Conservation (phyloP, 176 grass and related monocot genomes). For the Pontederia crassipes region DNA sequence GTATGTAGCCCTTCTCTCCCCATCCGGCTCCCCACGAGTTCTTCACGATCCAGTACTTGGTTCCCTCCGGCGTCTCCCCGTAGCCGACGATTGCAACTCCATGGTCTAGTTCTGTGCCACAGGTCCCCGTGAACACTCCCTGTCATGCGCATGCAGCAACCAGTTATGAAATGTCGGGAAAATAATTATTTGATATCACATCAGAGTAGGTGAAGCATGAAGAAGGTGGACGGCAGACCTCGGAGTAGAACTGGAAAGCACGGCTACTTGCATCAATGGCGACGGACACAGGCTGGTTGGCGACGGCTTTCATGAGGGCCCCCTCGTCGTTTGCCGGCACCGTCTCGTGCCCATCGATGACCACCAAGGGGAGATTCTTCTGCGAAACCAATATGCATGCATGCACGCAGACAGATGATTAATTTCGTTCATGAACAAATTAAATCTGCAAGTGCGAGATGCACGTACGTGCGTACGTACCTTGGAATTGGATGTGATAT, state of each 20-base stretch:
- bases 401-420: not conserved
- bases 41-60: conserved; percentile 5
- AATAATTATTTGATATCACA: too few species aligned
- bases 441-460: too few species aligned
- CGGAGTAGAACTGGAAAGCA: conserved; percentile 4
- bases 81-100: conserved; percentile 5
- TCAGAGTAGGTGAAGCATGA: too few species aligned
- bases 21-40: conserved; percentile 6
- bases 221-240: not conserved
- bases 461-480: not conserved
- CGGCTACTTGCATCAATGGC: conserved; percentile 1
- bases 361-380: not conserved
- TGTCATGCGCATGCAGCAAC: not conserved
- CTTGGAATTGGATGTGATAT: conserved; percentile 4
- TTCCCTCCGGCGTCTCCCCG: not conserved
- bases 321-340: not conserved
- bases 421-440: not conserved
- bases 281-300: not conserved
- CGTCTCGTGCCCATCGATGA: not conserved
- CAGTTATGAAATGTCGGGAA: too few species aligned
- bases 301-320: not conserved
- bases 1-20: conserved; percentile 3
- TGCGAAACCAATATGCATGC: not conserved
- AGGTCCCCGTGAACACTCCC: conserved; percentile 1
- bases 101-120: not conserved